A percentile compares a stretch with the other conserved stretches of the same genome.
Evolutionary conservation across 257 asterid genomes (phyloP).

Genomic region (Primulina tabacum): DNA sequence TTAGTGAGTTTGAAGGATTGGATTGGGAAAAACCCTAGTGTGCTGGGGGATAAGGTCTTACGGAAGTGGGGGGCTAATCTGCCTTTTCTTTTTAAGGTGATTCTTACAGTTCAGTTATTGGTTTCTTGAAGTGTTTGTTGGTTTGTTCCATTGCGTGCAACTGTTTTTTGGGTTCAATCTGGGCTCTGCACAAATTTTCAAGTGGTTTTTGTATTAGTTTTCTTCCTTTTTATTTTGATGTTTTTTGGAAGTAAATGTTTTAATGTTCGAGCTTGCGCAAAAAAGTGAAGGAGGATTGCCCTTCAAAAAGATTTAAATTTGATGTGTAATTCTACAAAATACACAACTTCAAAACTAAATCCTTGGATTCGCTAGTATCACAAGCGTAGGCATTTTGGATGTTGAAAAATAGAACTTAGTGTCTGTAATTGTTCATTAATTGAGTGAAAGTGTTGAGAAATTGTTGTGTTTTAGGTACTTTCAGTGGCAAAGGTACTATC

Average conservation of each 20-base stretch:
- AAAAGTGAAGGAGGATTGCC: neutral
- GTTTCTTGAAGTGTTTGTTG: no score
- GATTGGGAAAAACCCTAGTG: conserved; percentile 64
- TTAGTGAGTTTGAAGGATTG: conserved; percentile 67
- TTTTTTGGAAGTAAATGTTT: neutral
- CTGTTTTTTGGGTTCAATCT: neutral
- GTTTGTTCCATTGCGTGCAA: neutral
- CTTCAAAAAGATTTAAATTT: no score
- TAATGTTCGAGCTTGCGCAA: neutral
- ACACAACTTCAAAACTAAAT: neutral
- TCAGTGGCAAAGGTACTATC: conserved; percentile 88
- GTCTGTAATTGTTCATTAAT: neutral
- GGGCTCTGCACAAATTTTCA: neutral
- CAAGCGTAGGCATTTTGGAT: neutral
- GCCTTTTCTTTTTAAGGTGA: conserved; percentile 89
- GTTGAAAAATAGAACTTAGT: neutral
- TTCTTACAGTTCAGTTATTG: neutral
- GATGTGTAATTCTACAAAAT: neutral
- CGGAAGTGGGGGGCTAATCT: conserved; percentile 74
- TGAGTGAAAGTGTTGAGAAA: neutral
- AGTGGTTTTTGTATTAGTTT: neutral
- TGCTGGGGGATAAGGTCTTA: conserved; percentile 71
- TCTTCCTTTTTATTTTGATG: no score
- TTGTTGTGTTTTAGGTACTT: conserved; percentile 53
- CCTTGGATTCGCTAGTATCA: neutral